Percentiles rank a stretch among this genome's conserved stretches.
Evolutionary conservation across 345 rosid species (phyloP).

Genomic region (Balakata baccata): DNA sequence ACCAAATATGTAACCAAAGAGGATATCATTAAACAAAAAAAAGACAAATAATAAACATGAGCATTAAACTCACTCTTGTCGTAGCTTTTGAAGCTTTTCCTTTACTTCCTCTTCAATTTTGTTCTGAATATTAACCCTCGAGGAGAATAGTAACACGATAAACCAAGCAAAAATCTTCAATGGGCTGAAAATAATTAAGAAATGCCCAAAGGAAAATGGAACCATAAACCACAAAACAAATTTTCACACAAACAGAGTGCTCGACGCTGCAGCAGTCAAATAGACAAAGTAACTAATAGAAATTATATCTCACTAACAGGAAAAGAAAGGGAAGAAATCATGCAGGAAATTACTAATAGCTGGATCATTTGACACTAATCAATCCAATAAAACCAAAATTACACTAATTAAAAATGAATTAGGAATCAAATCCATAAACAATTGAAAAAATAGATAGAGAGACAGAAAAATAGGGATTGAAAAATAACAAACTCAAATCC

Average conservation of each 20-base stretch:
- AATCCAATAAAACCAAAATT: not conserved
- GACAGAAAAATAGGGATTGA: too few species aligned
- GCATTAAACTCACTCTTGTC: conserved; percentile 64
- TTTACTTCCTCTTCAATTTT: conserved; percentile 97
- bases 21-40: not conserved
- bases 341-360: not conserved
- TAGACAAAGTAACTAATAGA: too few species aligned
- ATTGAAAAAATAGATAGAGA: too few species aligned
- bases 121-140: conserved; percentile 91
- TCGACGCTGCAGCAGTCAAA: not conserved
- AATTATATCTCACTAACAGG: not conserved
- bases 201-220: not conserved
- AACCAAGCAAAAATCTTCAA: not conserved
- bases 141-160: not conserved
- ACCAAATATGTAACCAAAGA: conserved; percentile 6
- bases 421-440: too few species aligned
- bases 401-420: not conserved
- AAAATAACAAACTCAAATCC: too few species aligned
- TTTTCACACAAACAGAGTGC: not conserved
- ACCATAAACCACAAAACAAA: not conserved
- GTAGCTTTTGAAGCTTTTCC: conserved; percentile 90
- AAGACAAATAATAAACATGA: not conserved
- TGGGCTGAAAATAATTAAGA: not conserved
- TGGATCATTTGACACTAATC: not conserved
- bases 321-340: not conserved